Conservation (phyloP, 2,329 filamentous ascomycete species). For the Whalleya microplaca region DNA sequence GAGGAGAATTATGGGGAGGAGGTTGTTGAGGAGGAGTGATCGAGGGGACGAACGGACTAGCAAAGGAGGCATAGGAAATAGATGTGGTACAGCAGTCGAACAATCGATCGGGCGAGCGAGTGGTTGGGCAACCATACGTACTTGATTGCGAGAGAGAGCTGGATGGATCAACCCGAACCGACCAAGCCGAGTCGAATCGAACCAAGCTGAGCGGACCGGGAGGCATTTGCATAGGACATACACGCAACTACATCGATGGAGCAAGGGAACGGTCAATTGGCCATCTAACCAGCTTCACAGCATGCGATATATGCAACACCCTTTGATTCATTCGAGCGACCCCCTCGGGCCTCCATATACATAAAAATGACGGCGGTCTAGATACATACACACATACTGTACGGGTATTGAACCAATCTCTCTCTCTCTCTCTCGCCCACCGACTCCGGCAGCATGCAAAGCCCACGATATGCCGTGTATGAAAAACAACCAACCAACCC, state of each 20-base stretch:
- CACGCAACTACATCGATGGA: neutral
- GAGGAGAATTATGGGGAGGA: slow-evolving; percentile 89
- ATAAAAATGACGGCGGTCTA: slow-evolving; percentile 8
- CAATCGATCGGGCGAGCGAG: neutral
- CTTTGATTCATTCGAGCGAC: neutral
- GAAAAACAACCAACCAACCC: too few species aligned
- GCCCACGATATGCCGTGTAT: neutral
- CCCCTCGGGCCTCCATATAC: neutral
- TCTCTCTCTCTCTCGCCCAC: slow-evolving; percentile 4
- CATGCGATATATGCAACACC: neutral
- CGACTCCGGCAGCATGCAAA: slow-evolving; percentile 24
- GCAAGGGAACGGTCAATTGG: neutral
- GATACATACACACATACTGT: neutral
- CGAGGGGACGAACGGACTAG: neutral
- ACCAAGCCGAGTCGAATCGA: neutral
- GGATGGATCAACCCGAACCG: neutral
- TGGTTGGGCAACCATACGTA: neutral
- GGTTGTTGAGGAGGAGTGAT: slow-evolving; percentile 66
- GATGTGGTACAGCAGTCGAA: neutral
- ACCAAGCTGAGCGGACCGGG: neutral
- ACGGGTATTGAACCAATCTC: slow-evolving; percentile 23
- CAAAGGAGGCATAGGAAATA: neutral
- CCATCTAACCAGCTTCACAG: too few species aligned
- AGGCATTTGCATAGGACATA: neutral
- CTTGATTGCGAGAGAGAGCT: neutral